These are phyloP conservation scores for Paramecium biaurelia DNA, from an alignment of 73 alveolate species.

Conservation along the genomic window DNA sequence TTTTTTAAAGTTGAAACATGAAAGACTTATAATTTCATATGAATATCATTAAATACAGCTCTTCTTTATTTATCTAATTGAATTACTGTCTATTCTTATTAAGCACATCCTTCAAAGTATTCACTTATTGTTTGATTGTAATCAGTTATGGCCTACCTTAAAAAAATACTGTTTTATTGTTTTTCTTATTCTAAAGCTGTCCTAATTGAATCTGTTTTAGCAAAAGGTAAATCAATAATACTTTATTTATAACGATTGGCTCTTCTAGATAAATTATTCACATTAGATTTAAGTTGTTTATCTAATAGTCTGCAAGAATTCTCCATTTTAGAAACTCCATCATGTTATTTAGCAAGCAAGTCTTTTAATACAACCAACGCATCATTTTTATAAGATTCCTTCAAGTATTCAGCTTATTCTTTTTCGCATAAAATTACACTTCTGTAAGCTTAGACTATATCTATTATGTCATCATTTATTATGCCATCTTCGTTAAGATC, in stretches of 20 bases:
- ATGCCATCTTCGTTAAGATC: neutral
- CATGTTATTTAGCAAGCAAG: neutral
- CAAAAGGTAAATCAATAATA: neutral
- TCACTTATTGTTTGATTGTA: neutral
- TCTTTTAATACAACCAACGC: neutral
- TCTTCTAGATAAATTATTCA: neutral
- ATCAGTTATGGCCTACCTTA: neutral
- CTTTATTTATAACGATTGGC: neutral
- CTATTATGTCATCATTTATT: neutral
- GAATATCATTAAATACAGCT: neutral
- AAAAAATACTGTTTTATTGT: neutral
- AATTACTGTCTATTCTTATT: neutral
- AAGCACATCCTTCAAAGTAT: slow-evolving; percentile 39
- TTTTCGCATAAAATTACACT: neutral
- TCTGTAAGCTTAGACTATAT: neutral
- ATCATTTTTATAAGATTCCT: neutral
- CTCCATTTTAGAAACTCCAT: neutral
- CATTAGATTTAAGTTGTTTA: neutral
- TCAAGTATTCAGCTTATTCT: slow-evolving; percentile 28
- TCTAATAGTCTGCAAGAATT: neutral
- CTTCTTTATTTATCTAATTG: slow-evolving; percentile 15
- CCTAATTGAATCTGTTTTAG: neutral
- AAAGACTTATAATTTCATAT: slow-evolving; percentile 17
- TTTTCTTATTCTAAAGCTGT: slow-evolving; percentile 5
- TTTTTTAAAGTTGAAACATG: slow-evolving; percentile 13